These are phyloP conservation scores for Noccaea caerulescens DNA, from an alignment of 345 rosid genomes.

Conservation along the genomic window DNA sequence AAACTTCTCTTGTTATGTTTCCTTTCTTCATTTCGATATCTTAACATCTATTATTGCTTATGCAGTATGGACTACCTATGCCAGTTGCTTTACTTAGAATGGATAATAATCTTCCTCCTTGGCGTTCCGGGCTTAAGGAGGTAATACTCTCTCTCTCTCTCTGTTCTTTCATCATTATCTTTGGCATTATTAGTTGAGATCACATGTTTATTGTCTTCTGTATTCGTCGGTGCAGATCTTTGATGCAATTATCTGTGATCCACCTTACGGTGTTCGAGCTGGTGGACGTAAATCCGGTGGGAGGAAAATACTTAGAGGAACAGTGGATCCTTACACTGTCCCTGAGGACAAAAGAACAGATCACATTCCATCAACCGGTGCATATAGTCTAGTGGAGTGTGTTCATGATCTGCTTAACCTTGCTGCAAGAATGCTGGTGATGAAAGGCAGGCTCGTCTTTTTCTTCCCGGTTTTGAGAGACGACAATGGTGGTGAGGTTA, in stretches of 20 bases:
- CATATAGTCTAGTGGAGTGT: slow-evolving; percentile 87
- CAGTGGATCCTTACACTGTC: slow-evolving; percentile 77
- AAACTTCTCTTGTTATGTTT: slow-evolving; percentile 12
- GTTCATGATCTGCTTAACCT: slow-evolving; percentile 89
- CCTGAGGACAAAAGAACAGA: slow-evolving; percentile 91
- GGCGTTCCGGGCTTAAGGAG: slow-evolving; percentile 89
- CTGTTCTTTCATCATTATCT: neutral
- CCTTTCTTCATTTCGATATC: neutral
- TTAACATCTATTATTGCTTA: neutral
- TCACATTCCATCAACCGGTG: slow-evolving; percentile 92
- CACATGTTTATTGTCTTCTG: neutral
- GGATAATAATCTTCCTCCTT: slow-evolving; percentile 95
- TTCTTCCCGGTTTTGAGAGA: slow-evolving; percentile 86
- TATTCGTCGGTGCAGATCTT: slow-evolving; percentile 56
- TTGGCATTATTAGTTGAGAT: neutral
- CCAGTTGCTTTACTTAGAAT: slow-evolving; percentile 85
- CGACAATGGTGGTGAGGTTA: slow-evolving; percentile 50
- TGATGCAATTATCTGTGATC: slow-evolving; percentile 91
- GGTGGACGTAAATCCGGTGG: slow-evolving; percentile 98
- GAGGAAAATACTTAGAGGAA: slow-evolving; percentile 83
- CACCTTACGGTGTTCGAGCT: slow-evolving; percentile 96
- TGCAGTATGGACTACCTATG: slow-evolving; percentile 87
- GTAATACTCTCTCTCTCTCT: slow-evolving; percentile 45
- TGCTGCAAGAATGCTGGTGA: slow-evolving; percentile 84
- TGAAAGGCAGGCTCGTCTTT: slow-evolving; percentile 89